Base-by-base conservation (phyloP, 352 stramenopile species). In the Paralagenidium karlingii region DNA sequence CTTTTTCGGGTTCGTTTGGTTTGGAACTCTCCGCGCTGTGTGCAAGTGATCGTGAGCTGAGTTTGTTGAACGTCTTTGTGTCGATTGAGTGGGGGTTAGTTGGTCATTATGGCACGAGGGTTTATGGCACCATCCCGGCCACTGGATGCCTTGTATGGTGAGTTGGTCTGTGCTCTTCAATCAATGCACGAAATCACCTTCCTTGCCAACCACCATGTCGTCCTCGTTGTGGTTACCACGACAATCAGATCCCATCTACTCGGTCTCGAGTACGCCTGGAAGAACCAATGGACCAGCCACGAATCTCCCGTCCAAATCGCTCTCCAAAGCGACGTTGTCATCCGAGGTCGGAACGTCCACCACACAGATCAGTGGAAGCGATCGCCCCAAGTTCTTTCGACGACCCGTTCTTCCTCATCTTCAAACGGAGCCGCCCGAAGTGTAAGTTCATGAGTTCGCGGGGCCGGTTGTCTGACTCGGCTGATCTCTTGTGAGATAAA, bases 321-420 rank as follows among this genome's bases (percentile, higher is more conserved):
- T 29, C 43, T 68, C 37, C 45, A 56, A 42, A 26, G 18, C 45
- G 19, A 27, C 40, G n/a, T 37, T 28, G 18, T n/a, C 4, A 2
- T 11, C 30, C 30, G 51, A 51, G 38, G 61, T 48, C 36, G 65
- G 73, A 37, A 37, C 49, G 16, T 51, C 40, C 8, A 40, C 45
- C 8, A 45, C 15, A 6, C 20, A 29, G 21, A 19, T 9, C 8
- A 74, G 67, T 33, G 84, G 84, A 22, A 52, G 54, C 0, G 54
- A 94, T 46, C 69, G 80, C n/a, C 63, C 61, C 51, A 96, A 94
- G 53, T 96, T 76, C 62, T 89, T 93, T 58, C 77, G 83, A 30
- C 68, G 82, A 15, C 87, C 87, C 3, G 74, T 96, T 9, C 55
- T 96, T 12, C 86, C 86, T 28, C 80, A 94, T 45, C 39, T 96